Conservation (phyloP, 1,284 basidiomycete species). For the Mycena sp. region DNA sequence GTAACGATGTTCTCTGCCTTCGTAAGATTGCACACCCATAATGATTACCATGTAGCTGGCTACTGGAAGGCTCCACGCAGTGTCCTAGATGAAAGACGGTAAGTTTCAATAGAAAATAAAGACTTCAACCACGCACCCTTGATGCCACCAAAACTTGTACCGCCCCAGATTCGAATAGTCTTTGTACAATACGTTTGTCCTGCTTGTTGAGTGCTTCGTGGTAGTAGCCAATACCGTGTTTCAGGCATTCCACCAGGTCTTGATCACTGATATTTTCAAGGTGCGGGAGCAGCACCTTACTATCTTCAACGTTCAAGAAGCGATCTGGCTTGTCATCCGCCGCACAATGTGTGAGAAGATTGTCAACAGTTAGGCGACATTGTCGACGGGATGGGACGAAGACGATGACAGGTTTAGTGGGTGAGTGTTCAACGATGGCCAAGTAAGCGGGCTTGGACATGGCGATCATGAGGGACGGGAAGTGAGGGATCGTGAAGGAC, state of each 20-base stretch:
- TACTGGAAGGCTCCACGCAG: conserved; percentile 94
- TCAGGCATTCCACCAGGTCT: conserved; percentile 83
- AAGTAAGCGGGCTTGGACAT: conserved; percentile 99
- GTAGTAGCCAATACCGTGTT: conserved; percentile 94
- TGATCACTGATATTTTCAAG: conserved; percentile 87
- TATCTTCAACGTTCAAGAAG: conserved; percentile 93
- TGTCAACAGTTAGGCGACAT: conserved; percentile 92
- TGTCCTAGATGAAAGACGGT: conserved; percentile 65
- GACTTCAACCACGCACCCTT: conserved; percentile 62
- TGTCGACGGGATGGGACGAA: conserved; percentile 97
- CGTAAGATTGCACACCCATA: conserved; percentile 97
- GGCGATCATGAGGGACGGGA: conserved; percentile 97
- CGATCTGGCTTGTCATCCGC: conserved; percentile 88
- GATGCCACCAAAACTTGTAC: conserved; percentile 96
- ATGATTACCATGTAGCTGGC: conserved; percentile 97
- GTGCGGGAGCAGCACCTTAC: conserved; percentile 87
- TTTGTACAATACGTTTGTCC: conserved; percentile 93
- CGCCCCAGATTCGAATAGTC: conserved; percentile 94
- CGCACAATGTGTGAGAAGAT: conserved; percentile 89
- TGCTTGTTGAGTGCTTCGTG: conserved; percentile 94
- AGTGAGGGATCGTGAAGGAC: conserved; percentile 95
- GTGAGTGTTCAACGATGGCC: conserved; percentile 90
- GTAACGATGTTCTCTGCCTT: conserved; percentile 97
- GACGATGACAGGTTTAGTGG: conserved; percentile 87
- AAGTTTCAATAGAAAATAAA: neutral